phyloP scores from a whole-genome alignment of 225 moss, liverwort and hornwort genomes.

The Pseudisothecium myosuroides region DNA sequence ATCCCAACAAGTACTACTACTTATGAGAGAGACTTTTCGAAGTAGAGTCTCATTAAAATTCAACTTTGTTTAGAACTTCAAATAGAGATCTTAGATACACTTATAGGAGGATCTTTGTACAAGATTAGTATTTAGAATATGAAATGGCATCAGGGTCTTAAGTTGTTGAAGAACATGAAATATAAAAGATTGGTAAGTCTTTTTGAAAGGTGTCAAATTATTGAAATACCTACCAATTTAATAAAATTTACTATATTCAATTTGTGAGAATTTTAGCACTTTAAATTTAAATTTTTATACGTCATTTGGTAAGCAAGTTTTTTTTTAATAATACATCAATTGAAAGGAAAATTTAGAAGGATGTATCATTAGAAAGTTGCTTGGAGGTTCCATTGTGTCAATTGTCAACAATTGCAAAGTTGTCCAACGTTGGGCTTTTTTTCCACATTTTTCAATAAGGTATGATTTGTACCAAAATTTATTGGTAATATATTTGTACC shows the following conservation, averaged over 20 bases:
- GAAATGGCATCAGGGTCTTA: rapidly evolving
- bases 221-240: too few relatives aligned
- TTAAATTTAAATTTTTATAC: not conserved
- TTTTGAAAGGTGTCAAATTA: too few relatives aligned
- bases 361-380: not conserved
- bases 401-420: rapidly evolving
- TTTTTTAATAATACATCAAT: not conserved
- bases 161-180: not conserved
- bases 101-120: not conserved
- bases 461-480: too few relatives aligned
- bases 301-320: not conserved
- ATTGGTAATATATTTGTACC: too few relatives aligned
- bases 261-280: too few relatives aligned
- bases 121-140: too few relatives aligned
- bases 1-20: rapidly evolving
- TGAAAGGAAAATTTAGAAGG: not conserved
- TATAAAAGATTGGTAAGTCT: not conserved
- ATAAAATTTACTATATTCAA: not conserved
- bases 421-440: too few relatives aligned
- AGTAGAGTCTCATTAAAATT: not conserved
- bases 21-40: not conserved
- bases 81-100: not conserved
- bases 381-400: not conserved
- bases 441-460: too few relatives aligned
- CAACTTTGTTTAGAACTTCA: not conserved